Percentiles rank a stretch among this genome's conserved stretches.
Conservation (phyloP, 208 protist genomes). For the Acanthamoeba rhysodes region DNA sequence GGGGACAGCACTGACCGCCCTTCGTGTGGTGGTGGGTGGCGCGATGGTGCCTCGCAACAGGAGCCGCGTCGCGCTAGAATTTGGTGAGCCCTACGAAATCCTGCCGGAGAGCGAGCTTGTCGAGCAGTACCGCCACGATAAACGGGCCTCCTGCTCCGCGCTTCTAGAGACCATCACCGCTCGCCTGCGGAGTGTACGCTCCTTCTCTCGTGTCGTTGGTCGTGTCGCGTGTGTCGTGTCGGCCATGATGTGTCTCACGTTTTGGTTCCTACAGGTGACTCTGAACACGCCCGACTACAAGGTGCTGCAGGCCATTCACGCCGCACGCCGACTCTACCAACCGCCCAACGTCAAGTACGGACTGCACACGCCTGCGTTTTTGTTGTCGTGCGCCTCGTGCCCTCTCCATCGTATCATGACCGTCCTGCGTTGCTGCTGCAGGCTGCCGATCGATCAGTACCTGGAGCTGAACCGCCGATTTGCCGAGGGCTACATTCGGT, state of each 20-base stretch:
- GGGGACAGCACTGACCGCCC: no score
- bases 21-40: background rate
- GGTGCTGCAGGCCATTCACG: constrained; percentile 93
- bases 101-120: constrained; percentile 53
- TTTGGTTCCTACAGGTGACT: constrained; percentile 47
- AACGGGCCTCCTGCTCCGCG: constrained; percentile 18
- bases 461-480: constrained; percentile 93
- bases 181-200: constrained; percentile 52
- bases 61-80: constrained; percentile 63
- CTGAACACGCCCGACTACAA: constrained; percentile 93
- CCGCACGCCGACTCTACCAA: constrained; percentile 94
- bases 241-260: no score
- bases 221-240: no score
- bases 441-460: constrained; percentile 91
- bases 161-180: constrained; percentile 51
- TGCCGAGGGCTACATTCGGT: constrained; percentile 90
- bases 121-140: constrained; percentile 35
- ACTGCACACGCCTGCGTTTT: background rate
- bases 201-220: no score
- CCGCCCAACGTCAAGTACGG: constrained; percentile 86
- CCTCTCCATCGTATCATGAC: background rate
- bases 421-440: constrained; percentile 77
- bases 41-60: background rate
- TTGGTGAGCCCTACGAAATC: constrained; percentile 62
- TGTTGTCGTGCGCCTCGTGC: background rate